Conservation (phyloP, 2,329 filamentous ascomycete genomes). For the Orbilia javanica region DNA sequence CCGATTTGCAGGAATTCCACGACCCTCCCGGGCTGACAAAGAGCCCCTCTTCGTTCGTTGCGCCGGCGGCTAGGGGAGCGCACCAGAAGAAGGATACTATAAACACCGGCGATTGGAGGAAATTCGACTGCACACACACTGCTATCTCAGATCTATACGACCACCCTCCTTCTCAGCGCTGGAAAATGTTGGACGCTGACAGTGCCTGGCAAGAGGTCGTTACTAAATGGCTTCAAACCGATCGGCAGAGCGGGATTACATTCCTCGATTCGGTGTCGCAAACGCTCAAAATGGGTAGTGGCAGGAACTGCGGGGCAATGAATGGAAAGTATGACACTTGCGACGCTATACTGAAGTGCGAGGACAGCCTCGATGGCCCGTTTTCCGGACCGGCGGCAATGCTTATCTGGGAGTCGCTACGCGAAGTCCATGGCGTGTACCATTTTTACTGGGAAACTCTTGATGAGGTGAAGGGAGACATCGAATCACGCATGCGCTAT, state of each 20-base stretch:
- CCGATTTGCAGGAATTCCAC: slow-evolving; percentile 61
- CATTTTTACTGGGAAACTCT: not conserved
- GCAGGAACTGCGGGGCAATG: not conserved
- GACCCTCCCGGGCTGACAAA: not conserved
- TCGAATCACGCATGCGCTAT: not conserved
- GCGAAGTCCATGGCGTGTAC: not conserved
- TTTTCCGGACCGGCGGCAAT: not conserved
- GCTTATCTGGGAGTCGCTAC: not conserved
- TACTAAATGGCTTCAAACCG: slow-evolving; percentile 59
- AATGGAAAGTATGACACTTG: not conserved
- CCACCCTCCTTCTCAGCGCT: slow-evolving; percentile 59
- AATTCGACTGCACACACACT: slow-evolving; percentile 58
- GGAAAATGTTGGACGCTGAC: slow-evolving; percentile 60
- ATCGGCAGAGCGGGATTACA: not conserved
- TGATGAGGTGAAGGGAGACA: not conserved
- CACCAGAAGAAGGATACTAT: slow-evolving; percentile 57
- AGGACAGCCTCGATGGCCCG: not conserved
- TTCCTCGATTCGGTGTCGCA: not conserved
- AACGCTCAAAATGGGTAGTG: not conserved
- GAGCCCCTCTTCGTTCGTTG: slow-evolving; percentile 13
- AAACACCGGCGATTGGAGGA: slow-evolving; percentile 61
- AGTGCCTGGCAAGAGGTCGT: slow-evolving; percentile 63
- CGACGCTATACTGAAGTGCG: not conserved
- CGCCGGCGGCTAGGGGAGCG: slow-evolving; percentile 35
- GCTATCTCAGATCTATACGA: not conserved